Base-by-base conservation (phyloP, 1,139 yeast genomes). In the Suhomyces guaymorum region DNA sequence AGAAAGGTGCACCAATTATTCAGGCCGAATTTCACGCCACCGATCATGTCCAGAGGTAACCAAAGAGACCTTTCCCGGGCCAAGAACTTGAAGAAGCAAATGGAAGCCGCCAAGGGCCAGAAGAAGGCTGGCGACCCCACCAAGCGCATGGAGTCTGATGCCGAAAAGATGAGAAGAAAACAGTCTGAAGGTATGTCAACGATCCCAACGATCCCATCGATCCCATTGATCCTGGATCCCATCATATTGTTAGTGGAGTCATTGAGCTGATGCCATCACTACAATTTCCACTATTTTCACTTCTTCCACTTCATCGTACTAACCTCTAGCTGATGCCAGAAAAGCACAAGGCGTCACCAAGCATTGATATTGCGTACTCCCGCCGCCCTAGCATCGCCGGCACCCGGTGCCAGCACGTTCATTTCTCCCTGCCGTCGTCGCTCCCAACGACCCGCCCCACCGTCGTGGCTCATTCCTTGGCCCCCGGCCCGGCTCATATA, bases 11-110 rank as follows among this genome's bases (percentile, higher is more conserved):
- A 33, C 16, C 26, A 36, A 18, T 26, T 13, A 20, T 25, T 13
- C 22, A 18, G 13, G 19, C 12, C 6, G 15, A 23, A 13, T 13
- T 20, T 16, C 31, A 25, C n/a, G 18, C 23, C 30, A 17, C 24
- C 14, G 13, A 57, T 33, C 35, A 90, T 90, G 97, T 83, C 96
- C 34, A 78, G 98, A 71, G 98, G 98, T 20, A 92, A 92, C 63
- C 97, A 92, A 65, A 78, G 98, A 61, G 98, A 92, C 33, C 75
- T 86, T 52, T 97, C 97, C 18, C 77, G 98, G 57, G 89, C 82
- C 42, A 90, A 87, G 66, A 88, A 87, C 63, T 60, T 67, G 57
- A 92, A 90, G 70, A 90, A 90, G 63, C 82, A 76, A 54, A 77
- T 76, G 48, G 84, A 78, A 26, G 70, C 70, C 4, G 63, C 66